phyloP scores from a whole-genome alignment of 2,329 filamentous ascomycete species.

The Aspergillus sp. region DNA sequence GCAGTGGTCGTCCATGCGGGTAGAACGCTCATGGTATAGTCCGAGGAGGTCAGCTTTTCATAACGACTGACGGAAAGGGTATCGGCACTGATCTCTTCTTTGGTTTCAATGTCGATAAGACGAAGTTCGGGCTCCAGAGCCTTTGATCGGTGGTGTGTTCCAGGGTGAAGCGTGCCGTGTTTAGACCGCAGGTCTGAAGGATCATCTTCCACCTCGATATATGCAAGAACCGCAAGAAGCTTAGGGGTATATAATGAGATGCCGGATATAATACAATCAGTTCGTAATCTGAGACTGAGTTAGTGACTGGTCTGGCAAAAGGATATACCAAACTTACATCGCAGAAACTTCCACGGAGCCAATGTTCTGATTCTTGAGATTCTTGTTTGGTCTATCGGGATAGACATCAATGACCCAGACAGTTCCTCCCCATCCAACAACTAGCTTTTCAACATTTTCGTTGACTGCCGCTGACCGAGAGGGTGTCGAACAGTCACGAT shows the following conservation, averaged over 20 bases:
- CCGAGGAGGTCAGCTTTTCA: conserved; percentile 77
- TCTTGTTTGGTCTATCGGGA: conserved; percentile 64
- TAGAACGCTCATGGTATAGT: conserved; percentile 85
- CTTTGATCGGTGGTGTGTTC: conserved; percentile 67
- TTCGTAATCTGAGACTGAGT: conserved; percentile 63
- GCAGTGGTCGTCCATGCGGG: conserved; percentile 68
- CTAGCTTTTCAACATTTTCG: conserved; percentile 62
- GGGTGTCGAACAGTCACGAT: conserved; percentile 37
- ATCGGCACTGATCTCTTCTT: conserved; percentile 80
- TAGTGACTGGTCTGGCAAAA: conserved; percentile 17
- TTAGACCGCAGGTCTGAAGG: conserved; percentile 51
- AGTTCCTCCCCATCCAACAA: conserved; percentile 93
- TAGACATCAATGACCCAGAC: conserved; percentile 95
- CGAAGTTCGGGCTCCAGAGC: conserved; percentile 83
- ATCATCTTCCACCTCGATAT: conserved; percentile 69
- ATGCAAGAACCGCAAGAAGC: conserved; percentile 85
- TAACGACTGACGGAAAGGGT: conserved; percentile 80
- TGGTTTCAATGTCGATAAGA: conserved; percentile 81
- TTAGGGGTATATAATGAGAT: conserved; percentile 94
- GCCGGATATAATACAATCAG: conserved; percentile 96
- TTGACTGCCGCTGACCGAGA: conserved; percentile 37
- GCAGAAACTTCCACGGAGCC: conserved; percentile 87
- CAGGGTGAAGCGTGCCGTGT: conserved; percentile 50
- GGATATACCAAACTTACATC: conserved; percentile 59
- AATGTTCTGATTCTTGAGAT: conserved; percentile 64